These are phyloP conservation scores for Saussurea involucrata DNA, from an alignment of 129 eudicot species.

Conservation along the genomic window DNA sequence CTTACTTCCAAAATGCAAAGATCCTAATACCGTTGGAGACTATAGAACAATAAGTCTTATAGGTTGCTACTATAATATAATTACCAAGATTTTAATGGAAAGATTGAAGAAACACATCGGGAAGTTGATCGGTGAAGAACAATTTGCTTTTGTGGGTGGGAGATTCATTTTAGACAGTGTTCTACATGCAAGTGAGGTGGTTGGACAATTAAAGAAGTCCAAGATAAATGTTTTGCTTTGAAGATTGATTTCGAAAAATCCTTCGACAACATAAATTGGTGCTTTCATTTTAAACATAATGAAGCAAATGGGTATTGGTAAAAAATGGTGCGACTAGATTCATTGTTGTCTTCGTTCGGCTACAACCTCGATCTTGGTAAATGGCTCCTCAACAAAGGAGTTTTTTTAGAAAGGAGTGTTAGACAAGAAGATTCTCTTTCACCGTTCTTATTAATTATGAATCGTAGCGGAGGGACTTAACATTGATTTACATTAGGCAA, in stretches of 20 bases:
- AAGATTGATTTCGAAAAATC: background rate
- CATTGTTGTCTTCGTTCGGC: no score
- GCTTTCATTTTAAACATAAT: no score
- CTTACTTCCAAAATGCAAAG: no score
- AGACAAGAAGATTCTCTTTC: no score
- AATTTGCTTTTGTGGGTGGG: background rate
- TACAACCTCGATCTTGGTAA: no score
- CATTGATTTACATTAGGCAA: no score
- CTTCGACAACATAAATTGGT: background rate
- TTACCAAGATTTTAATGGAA: background rate
- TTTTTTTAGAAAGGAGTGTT: no score
- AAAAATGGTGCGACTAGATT: no score
- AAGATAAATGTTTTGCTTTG: background rate
- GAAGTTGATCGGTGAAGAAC: background rate
- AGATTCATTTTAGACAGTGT: background rate
- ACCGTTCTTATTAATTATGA: no score
- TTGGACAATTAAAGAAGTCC: background rate
- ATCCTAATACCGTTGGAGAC: background rate
- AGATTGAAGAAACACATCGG: background rate
- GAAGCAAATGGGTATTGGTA: no score
- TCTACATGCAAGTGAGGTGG: background rate
- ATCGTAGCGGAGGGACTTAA: no score
- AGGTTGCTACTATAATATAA: background rate
- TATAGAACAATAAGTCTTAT: background rate
- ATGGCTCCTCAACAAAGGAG: no score